Evolutionary conservation across 1,139 yeast species (phyloP), one percentile per base, ranked within the genome.

Genomic region (Eremothecium coryli): DNA sequence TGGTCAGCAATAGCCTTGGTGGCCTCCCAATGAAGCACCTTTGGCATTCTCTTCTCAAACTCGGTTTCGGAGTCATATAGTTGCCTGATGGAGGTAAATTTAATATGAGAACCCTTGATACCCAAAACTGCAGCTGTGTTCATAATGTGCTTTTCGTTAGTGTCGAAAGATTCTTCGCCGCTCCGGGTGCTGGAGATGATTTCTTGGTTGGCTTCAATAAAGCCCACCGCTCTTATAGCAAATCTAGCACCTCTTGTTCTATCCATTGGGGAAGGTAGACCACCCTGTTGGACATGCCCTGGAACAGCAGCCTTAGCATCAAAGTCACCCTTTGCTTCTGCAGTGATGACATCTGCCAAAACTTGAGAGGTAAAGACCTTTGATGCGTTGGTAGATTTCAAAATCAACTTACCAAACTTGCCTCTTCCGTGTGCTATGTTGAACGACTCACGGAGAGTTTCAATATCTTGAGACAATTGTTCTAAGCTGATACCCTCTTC

Each of bases 261-360:
- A 53, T 81, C 93, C 65, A 77, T 76, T 33, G 86, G 76, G 3
- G 84, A 72, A 38, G 93, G 90, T n/a, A 76, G 65, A 37, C 73
- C 76, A 49, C 93, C 93, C 57, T 81, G 98, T 67, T 90, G 98
- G 35, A 86, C 93, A 56, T 90, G 98, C 18, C 98, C 98, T 9
- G 98, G 98, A 37, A 88, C 78, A 11, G 98, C 98, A 4, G 95
- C 86, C 60, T 94, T 80, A 13, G 93, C 82, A 52, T 88, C 96
- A 54, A 86, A 90, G 42, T 71, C 68, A 33, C 82, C 80, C 33
- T 71, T 65, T 27, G 86, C 74, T 50, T 85, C 90, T 44, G 81
- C 80, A 45, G 76, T 74, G 50, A 88, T 76, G 43, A 90, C 84
- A 40, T 82, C 78, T 20, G 94, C 86, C 49, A 90, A 70, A 41